A percentile compares a stretch with the other conserved stretches of the same genome.
These are phyloP conservation scores for Chytriomyces sp. DNA, from an alignment of 192 early-diverging fungal genomes.

Conservation along the genomic window DNA sequence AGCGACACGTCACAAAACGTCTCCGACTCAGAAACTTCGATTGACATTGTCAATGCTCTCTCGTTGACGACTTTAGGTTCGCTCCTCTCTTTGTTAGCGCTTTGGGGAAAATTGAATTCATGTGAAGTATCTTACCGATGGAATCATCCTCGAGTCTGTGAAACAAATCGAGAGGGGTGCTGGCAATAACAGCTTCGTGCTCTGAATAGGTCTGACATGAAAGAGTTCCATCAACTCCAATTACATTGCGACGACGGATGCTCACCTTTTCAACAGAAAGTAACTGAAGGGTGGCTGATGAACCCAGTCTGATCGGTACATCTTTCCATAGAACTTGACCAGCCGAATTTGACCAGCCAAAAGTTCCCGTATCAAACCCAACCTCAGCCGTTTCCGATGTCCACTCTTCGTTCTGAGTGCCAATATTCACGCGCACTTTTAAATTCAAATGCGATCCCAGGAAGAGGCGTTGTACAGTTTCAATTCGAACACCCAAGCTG, in stretches of 20 bases:
- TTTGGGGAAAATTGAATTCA: not conserved
- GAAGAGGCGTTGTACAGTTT: not conserved
- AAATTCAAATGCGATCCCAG: not conserved
- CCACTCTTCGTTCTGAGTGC: not conserved
- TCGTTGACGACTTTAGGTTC: conserved; percentile 3
- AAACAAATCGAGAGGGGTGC: conserved; percentile 4
- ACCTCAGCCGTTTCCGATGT: not conserved
- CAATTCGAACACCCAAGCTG: conserved; percentile 22
- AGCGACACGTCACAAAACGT: not conserved
- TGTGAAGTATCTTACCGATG: not conserved
- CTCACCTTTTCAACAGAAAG: not conserved
- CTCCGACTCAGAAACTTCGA: not conserved
- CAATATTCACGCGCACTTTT: not conserved
- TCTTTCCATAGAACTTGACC: conserved; percentile 8
- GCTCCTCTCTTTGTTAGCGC: not conserved
- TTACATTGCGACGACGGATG: not conserved
- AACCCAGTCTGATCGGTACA: conserved; percentile 1
- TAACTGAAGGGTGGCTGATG: not conserved
- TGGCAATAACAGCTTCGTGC: not conserved
- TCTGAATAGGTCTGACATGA: not conserved
- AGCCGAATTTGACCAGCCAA: conserved; percentile 8
- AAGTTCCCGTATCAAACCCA: conserved; percentile 10
- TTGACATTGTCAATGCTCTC: not conserved
- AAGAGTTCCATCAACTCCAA: not conserved
- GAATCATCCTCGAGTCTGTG: conserved; percentile 12